Evolutionary conservation across 441 rosid species (phyloP), one percentile per base, ranked within the genome.

Genomic region (Euphorbia schlechtendalii): DNA sequence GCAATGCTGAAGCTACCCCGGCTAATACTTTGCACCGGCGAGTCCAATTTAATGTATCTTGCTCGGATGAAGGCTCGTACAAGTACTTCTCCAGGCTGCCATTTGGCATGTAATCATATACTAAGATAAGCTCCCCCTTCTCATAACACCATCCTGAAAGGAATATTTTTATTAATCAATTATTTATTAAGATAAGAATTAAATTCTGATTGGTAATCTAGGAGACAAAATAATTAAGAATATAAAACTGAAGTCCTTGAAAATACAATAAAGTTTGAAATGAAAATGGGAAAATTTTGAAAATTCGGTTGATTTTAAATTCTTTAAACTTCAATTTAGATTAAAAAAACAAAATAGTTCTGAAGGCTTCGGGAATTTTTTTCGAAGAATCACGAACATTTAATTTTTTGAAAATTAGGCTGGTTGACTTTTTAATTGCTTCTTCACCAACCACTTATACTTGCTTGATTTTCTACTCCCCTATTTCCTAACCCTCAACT

Each of bases 41-140:
- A 27, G 13, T 68, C 86, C 86, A 84, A 25, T 69, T 63, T 10
- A 81, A 66, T 1, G 74, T 56, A 14, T 51, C 41, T 32, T 63
- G 69, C 49, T 67, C 55, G 25, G 24, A 38, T 1, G 81, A 55
- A 12, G 64, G 48, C n/a, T 61, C 71, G 22, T 71, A 72, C 9
- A 82, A 68, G 73, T 84, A 77, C 55, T 45, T 63, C 67, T 84
- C 89, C 59, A 84, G 54, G 76, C 86, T 82, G 1, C 86, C 86
- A 13, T 84, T 82, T 43, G 85, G 86, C 88, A 82, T 82, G 81
- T 64, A 82, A 17, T 81, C 83, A 27, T 84, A 82, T 14, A 79
- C 89, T 20, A 82, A 25, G 17, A 79, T 75, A 61, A 84, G 75
- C 76, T 72, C 68, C 56, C 81, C 82, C 34, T 82, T 79, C 71